phyloP scores from a whole-genome alignment of 441 rosid species.

The Adansonia madagascariensis region DNA sequence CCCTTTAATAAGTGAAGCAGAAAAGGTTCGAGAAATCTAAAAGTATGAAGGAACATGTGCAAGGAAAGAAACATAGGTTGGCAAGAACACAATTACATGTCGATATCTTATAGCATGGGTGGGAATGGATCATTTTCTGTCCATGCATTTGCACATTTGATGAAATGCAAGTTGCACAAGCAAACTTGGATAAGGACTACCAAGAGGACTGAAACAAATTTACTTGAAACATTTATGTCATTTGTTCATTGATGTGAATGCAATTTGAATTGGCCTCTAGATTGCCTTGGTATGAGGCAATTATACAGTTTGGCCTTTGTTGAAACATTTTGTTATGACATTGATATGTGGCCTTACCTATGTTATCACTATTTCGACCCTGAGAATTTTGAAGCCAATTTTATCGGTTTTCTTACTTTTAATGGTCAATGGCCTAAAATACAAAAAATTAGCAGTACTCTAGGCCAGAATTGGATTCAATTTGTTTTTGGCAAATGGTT shows the following conservation, averaged over 20 bases:
- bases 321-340: too few species aligned
- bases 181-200: background rate
- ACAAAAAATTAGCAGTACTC: too few species aligned
- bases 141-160: background rate
- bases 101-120: background rate
- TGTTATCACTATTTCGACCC: too few species aligned
- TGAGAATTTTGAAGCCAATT: too few species aligned
- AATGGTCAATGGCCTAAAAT: too few species aligned
- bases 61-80: background rate
- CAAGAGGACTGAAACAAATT: background rate
- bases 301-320: too few species aligned
- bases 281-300: background rate
- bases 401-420: too few species aligned
- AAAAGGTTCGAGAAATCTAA: background rate
- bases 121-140: background rate
- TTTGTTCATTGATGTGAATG: background rate
- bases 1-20: background rate
- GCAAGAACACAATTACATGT: background rate
- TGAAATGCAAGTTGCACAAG: background rate
- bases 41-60: background rate
- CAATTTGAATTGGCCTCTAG: background rate
- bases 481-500: too few species aligned
- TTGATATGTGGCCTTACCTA: too few species aligned
- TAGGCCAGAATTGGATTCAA: too few species aligned
- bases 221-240: background rate